These are phyloP conservation scores for Xylaria venustula DNA, from an alignment of 495 filamentous ascomycete species.

Conservation along the genomic window DNA sequence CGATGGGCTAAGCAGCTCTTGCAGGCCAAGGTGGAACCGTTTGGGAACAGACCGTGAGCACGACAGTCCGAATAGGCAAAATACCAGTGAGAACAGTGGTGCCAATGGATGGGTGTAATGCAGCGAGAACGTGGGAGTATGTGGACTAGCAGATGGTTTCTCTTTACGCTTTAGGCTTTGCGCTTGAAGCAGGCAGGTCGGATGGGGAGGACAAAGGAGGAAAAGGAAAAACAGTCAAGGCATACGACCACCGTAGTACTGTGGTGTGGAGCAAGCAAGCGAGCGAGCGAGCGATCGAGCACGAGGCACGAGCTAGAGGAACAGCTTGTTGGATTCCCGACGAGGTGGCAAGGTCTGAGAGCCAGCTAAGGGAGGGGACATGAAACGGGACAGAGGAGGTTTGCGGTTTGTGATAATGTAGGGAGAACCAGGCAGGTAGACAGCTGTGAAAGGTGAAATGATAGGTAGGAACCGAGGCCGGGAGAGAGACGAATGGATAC, in stretches of 20 bases:
- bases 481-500: background rate
- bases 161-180: constrained; percentile 2
- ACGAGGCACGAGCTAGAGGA: background rate
- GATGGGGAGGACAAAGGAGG: constrained; percentile 7
- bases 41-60: background rate
- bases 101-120: background rate
- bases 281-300: too few relatives aligned
- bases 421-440: background rate
- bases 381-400: background rate
- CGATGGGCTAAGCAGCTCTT: constrained; percentile 11
- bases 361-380: background rate
- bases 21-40: constrained; percentile 2
- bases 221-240: background rate
- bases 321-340: background rate
- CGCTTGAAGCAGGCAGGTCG: background rate
- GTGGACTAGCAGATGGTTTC: background rate
- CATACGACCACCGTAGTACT: background rate
- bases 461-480: constrained; percentile 1
- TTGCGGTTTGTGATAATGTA: background rate
- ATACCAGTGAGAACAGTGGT: background rate
- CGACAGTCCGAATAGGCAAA: constrained; percentile 1
- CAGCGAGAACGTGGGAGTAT: background rate
- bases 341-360: background rate
- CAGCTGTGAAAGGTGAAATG: background rate
- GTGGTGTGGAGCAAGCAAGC: background rate